Percentiles rank a stretch among this genome's conserved stretches.
phyloP scores from a whole-genome alignment of 495 filamentous ascomycete genomes.

The Talaromyces thailandensis region DNA sequence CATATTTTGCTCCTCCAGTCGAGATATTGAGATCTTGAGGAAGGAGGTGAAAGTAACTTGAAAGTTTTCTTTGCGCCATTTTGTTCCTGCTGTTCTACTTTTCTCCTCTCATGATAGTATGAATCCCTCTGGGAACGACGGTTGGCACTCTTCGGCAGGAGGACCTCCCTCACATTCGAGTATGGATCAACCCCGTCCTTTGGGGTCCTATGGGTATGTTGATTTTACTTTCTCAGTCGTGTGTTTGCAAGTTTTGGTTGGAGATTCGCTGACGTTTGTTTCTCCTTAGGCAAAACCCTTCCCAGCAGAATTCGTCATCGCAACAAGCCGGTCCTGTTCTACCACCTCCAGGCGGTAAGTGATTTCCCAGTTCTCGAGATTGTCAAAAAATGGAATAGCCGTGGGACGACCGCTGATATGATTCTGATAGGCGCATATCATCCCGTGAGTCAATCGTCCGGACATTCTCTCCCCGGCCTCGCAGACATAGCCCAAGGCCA shows the following conservation, averaged over 20 bases:
- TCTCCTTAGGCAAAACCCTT: slow-evolving; percentile 31
- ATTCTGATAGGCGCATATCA: slow-evolving; percentile 32
- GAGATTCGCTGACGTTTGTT: background rate
- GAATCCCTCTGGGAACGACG: slow-evolving; percentile 39
- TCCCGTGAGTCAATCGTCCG: slow-evolving; percentile 29
- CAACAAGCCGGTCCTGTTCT: slow-evolving; percentile 42
- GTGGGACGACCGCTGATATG: slow-evolving; percentile 14
- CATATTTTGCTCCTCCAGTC: background rate
- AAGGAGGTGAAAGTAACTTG: background rate
- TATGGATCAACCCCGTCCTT: slow-evolving; percentile 36
- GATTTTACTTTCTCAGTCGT: background rate
- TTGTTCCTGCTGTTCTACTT: background rate
- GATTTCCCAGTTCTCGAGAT: background rate
- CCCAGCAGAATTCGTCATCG: slow-evolving; percentile 37
- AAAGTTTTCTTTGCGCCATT: background rate
- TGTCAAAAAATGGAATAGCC: background rate
- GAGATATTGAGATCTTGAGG: background rate
- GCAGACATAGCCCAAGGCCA: slow-evolving; percentile 43
- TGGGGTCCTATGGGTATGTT: slow-evolving; percentile 38
- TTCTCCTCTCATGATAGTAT: slow-evolving; percentile 15
- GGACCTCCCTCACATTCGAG: slow-evolving; percentile 35
- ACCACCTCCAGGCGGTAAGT: slow-evolving; percentile 40
- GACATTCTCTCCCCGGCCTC: slow-evolving; percentile 43
- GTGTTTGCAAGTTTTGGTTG: background rate
- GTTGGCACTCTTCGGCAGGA: slow-evolving; percentile 35